Conservation (phyloP, 768 basidiomycete genomes). For the Hemileccinum rubropunctum region DNA sequence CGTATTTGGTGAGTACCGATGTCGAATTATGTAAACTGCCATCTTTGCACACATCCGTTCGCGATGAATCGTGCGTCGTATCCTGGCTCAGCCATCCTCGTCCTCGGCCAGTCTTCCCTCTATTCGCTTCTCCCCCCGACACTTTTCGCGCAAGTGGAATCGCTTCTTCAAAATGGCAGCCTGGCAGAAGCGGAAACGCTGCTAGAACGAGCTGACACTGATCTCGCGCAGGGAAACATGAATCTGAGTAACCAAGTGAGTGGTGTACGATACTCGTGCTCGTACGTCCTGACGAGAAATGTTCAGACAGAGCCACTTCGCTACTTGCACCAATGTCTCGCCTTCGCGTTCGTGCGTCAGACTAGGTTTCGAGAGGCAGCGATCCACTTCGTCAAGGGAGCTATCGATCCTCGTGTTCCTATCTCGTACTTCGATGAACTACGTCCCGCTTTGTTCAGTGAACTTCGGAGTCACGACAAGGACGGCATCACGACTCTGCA, state of each 20-base stretch:
- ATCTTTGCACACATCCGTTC: not conserved
- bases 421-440: conserved; percentile 78
- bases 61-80: conserved; percentile 38
- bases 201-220: conserved; percentile 53
- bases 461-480: not conserved
- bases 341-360: conserved; percentile 73
- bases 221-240: conserved; percentile 10
- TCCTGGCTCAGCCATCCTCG: conserved; percentile 66
- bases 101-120: conserved; percentile 58
- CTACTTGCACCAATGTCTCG: conserved; percentile 80
- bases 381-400: conserved; percentile 71
- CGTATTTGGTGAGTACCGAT: no score
- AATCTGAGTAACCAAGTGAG: conserved; percentile 10
- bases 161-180: conserved; percentile 59
- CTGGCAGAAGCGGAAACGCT: conserved; percentile 64
- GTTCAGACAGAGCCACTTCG: conserved; percentile 61
- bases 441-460: conserved; percentile 58
- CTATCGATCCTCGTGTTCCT: conserved; percentile 80
- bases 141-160: conserved; percentile 68
- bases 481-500: not conserved
- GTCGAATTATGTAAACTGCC: conserved; percentile 14
- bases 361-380: conserved; percentile 85
- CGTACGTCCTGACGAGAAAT: conserved; percentile 8
- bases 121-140: conserved; percentile 70
- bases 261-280: not conserved